These are phyloP conservation scores for Hypoxylon sp. DNA, from an alignment of 2,329 filamentous ascomycete species.

Conservation along the genomic window DNA sequence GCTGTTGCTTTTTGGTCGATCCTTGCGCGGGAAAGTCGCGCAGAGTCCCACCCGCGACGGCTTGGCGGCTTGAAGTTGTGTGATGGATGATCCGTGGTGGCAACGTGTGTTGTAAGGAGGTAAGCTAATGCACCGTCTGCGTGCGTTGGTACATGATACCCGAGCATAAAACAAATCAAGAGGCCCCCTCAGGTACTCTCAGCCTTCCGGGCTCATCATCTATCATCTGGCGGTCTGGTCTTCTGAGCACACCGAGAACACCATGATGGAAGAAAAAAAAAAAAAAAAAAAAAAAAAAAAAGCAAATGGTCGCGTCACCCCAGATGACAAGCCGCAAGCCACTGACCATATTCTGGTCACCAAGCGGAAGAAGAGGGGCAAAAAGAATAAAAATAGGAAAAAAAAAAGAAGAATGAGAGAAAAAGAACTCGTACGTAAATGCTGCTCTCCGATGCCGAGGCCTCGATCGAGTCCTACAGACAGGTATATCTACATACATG, in stretches of 20 bases:
- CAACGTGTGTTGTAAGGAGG: constrained; percentile 22
- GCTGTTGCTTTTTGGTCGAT: constrained; percentile 18
- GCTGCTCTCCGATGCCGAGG: constrained; percentile 14
- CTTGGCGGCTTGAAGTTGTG: constrained; percentile 19
- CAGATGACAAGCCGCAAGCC: constrained; percentile 7
- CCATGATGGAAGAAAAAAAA: neutral
- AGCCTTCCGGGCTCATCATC: no score
- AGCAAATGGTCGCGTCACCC: constrained; percentile 28
- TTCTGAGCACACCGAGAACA: constrained; percentile 19
- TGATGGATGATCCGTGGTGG: constrained; percentile 20
- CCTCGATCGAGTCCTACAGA: no score
- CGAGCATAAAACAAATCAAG: neutral
- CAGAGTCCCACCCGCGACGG: constrained; percentile 8
- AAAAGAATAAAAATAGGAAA: no score
- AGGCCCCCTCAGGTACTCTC: constrained; percentile 1
- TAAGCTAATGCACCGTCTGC: constrained; percentile 24
- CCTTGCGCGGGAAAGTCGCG: constrained; percentile 14
- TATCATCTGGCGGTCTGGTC: constrained; percentile 3
- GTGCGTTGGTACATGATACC: constrained; percentile 12
- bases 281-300: no score
- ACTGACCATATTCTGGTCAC: no score
- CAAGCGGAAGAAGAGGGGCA: no score
- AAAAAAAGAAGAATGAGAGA: no score
- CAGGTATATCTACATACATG: no score
- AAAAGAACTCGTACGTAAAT: no score